These are phyloP conservation scores for Lecanicillium sp. DNA, from an alignment of 2,329 filamentous ascomycete genomes.

Conservation along the genomic window DNA sequence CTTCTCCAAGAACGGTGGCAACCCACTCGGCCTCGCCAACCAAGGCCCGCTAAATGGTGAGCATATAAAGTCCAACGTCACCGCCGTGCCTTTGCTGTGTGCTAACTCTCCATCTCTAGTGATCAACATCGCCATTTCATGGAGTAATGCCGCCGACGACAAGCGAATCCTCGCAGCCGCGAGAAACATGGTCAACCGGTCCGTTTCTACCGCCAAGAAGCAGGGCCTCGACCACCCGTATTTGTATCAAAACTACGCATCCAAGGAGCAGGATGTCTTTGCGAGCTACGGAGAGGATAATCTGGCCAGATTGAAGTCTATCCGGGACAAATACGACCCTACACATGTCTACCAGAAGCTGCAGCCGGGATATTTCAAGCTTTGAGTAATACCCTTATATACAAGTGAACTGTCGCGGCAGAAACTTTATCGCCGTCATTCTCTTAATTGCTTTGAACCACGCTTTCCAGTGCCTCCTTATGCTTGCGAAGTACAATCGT, in stretches of 20 bases:
- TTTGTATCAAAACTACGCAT: conserved; percentile 40
- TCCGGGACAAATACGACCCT: conserved; percentile 30
- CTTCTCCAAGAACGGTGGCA: conserved; percentile 26
- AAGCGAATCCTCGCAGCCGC: conserved; percentile 19
- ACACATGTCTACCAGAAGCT: conserved; percentile 26
- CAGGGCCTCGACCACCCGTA: conserved; percentile 26
- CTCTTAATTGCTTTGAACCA: too few species aligned
- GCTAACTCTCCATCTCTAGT: too few species aligned
- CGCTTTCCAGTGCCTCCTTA: too few species aligned
- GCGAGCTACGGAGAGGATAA: conserved; percentile 31
- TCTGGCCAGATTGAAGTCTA: conserved; percentile 20
- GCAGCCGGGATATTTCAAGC: conserved; percentile 31
- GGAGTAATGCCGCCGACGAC: conserved; percentile 24
- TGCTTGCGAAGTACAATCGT: too few species aligned
- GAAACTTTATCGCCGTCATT: too few species aligned
- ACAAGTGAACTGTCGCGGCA: too few species aligned
- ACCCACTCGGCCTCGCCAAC: conserved; percentile 20
- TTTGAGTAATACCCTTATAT: too few species aligned
- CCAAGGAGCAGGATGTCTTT: conserved; percentile 30
- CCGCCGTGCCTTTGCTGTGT: too few species aligned
- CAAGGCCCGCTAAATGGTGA: conserved; percentile 17
- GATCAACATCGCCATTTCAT: conserved; percentile 17
- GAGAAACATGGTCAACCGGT: conserved; percentile 18
- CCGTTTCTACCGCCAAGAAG: conserved; percentile 19
- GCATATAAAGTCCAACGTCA: not conserved